Base-by-base conservation (phyloP, 2,329 filamentous ascomycete genomes). In the Colletotrichum sp. region DNA sequence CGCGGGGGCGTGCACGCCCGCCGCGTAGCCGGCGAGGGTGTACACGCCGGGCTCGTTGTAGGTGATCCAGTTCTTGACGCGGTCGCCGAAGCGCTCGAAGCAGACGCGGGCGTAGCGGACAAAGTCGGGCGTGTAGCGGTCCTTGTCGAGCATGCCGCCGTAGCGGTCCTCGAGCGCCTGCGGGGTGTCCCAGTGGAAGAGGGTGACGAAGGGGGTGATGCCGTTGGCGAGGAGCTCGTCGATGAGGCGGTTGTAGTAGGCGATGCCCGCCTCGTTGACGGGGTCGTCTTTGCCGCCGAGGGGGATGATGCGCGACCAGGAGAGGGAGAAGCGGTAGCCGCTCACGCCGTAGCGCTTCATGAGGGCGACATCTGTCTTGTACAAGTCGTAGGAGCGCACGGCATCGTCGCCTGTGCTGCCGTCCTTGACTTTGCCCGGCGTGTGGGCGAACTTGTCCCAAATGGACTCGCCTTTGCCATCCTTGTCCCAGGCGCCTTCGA, bases 141-240 rank as follows among this genome's bases (percentile, higher is more conserved):
- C 88, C 81, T 92, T 90, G 84, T 93, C 90, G 44, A 93, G 83
- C 79, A 91, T 86, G 22, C 91, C 91, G 22, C 89, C 89, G 79
- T 93, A 93, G 52, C 90, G 88, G 81, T 90, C 88, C 76, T 93
- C 85, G 30, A 93, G 85, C 60, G 85, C 87, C 71, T 91, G 89
- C 2, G 92, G 92, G 1, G 91, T 86, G 82, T 93, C 92, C 91
- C 91, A 93, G 79, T 93, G 92, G 82, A 90, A 93, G 5, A 93
- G 85, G 1, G 92, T 93, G 68, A 93, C 85, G 78, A 93, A 88
- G 0, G 92, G 91, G 12, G 87, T 88, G 78, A 93, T 92, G 57
- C 86, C 88, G 36, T 90, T 90, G 16, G 86, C 88, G 55, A 87
- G 84, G 22, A 93, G 85, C 80, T 92, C 90, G 78, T 93, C 89